A percentile compares a stretch with the other conserved stretches of the same genome.
phyloP scores from a whole-genome alignment of 2,329 filamentous ascomycete species.

The Ceratocystis destructans region DNA sequence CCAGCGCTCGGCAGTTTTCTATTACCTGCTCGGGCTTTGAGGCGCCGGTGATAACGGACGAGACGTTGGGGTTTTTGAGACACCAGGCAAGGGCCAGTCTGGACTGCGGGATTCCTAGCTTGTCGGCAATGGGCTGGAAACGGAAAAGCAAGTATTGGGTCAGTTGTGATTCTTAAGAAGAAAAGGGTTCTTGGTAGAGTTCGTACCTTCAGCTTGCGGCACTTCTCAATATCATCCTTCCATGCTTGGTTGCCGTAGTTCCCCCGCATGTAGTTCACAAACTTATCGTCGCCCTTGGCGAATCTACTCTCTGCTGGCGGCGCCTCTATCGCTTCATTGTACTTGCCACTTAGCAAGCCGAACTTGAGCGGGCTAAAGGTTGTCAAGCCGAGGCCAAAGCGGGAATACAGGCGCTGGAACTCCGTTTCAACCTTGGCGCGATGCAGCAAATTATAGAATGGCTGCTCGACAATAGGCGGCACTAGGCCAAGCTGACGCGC shows the following conservation, averaged over 20 bases:
- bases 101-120: conserved; percentile 39
- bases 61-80: conserved; percentile 41
- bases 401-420: conserved; percentile 46
- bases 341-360: conserved; percentile 52
- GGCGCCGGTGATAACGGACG: conserved; percentile 39
- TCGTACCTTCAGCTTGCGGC: conserved; percentile 28
- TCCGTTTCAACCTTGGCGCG: conserved; percentile 51
- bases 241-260: conserved; percentile 43
- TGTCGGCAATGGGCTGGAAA: conserved; percentile 37
- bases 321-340: conserved; percentile 40
- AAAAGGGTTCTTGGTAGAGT: neutral
- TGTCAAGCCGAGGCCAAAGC: conserved; percentile 46
- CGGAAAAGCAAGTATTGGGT: neutral
- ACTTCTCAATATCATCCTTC: conserved; percentile 34
- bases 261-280: conserved; percentile 39
- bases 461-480: conserved; percentile 52
- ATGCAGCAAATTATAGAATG: conserved; percentile 50
- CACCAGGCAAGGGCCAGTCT: conserved; percentile 41
- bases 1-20: conserved; percentile 36
- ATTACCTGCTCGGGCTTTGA: conserved; percentile 38
- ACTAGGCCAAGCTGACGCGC: conserved; percentile 48
- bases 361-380: conserved; percentile 45
- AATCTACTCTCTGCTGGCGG: conserved; percentile 43
- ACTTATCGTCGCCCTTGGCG: conserved; percentile 42
- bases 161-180: neutral